phyloP scores from a whole-genome alignment of 2,329 filamentous ascomycete species.

The Rasamsonia emersonii region DNA sequence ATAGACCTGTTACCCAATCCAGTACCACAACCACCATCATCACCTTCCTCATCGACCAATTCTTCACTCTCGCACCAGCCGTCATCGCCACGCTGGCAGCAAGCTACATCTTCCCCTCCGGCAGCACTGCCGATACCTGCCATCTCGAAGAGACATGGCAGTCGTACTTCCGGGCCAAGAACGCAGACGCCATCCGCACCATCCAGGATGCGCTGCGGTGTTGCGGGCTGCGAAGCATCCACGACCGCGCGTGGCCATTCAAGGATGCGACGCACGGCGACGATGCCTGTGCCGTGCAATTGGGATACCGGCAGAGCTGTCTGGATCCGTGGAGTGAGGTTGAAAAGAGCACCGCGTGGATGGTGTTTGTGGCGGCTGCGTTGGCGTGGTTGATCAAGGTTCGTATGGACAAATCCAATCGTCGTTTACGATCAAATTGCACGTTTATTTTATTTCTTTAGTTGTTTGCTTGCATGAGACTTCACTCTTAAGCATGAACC shows the following conservation, averaged over 20 bases:
- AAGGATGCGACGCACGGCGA: constrained; percentile 22
- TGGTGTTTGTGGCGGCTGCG: constrained; percentile 20
- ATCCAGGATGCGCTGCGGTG: constrained; percentile 27
- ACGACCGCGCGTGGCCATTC: constrained; percentile 31
- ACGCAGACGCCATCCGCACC: constrained; percentile 21
- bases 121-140: constrained; percentile 17
- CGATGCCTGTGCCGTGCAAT: constrained; percentile 21
- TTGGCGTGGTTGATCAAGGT: constrained; percentile 17
- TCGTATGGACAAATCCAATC: too few species aligned
- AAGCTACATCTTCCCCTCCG: constrained; percentile 18
- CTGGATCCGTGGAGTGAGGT: constrained; percentile 20
- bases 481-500: not conserved
- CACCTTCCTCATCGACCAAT: constrained; percentile 9
- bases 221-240: constrained; percentile 27
- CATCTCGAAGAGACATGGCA: constrained; percentile 25
- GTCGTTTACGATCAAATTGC: too few species aligned
- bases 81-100: constrained; percentile 21
- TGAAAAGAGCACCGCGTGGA: constrained; percentile 18
- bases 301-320: constrained; percentile 24
- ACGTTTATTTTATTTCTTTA: constrained; percentile 2
- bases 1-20: not conserved
- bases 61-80: constrained; percentile 18
- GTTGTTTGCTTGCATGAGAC: not conserved
- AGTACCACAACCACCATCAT: constrained; percentile 1
- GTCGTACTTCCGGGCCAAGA: constrained; percentile 20